A percentile compares a stretch with the other conserved stretches of the same genome.
These are phyloP conservation scores for Hanseniaspora uvarum DNA, from an alignment of 1,139 yeast species.

Conservation along the genomic window DNA sequence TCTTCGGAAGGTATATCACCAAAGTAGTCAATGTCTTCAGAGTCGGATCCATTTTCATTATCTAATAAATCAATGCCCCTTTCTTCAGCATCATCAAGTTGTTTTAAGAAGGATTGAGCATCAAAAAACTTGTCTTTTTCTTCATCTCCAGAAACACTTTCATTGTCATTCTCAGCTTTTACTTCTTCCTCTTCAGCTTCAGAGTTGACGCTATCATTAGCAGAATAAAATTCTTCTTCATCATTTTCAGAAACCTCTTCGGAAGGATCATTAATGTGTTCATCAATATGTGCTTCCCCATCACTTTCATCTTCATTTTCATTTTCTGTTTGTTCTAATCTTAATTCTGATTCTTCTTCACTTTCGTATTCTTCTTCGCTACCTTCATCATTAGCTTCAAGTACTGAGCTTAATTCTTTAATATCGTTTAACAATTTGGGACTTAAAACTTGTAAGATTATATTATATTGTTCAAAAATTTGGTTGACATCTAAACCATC, in stretches of 20 bases:
- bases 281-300: conserved; percentile 16
- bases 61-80: conserved; percentile 30
- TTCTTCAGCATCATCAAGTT: conserved; percentile 64
- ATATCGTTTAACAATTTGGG: conserved; percentile 46
- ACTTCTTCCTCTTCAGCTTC: conserved; percentile 17
- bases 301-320: conserved; percentile 22
- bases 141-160: conserved; percentile 24
- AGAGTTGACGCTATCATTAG: conserved; percentile 21
- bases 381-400: conserved; percentile 25
- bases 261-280: conserved; percentile 5
- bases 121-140: conserved; percentile 51
- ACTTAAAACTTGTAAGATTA: conserved; percentile 64
- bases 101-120: conserved; percentile 75
- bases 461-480: conserved; percentile 85
- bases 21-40: conserved; percentile 50
- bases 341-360: conserved; percentile 26
- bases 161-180: conserved; percentile 17
- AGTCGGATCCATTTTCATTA: conserved; percentile 32
- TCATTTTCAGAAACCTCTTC: conserved; percentile 20
- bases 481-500: conserved; percentile 87
- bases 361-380: conserved; percentile 26
- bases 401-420: conserved; percentile 35
- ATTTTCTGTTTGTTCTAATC: conserved; percentile 26
- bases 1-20: conserved; percentile 50
- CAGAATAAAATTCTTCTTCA: conserved; percentile 24